Base-by-base conservation (phyloP, 441 rosid genomes). In the Theobroma grandiflorum region DNA sequence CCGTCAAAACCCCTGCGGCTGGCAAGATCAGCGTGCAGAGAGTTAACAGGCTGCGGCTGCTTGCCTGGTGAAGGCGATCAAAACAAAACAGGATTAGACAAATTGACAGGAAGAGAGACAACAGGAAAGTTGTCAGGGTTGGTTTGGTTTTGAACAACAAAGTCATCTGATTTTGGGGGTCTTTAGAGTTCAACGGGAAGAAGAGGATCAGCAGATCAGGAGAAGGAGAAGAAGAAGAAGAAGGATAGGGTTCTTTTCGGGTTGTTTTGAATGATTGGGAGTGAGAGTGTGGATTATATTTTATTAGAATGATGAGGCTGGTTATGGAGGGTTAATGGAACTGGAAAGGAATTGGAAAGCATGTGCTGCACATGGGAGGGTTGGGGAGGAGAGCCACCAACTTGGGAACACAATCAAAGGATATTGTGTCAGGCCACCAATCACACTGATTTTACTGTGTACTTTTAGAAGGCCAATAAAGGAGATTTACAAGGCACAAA, bases 291-390 rank as follows among this genome's bases (percentile, higher is more conserved):
- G 15, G 53, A 11, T 49, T 14, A n/a, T 52, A 15, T 1, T 52
- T 52, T 14, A 52, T 52, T 52, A 15, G 57, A 52, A 20, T 55
- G 11, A 5, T 55, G 18, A 49, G 12, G 31, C 52, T 50, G 77
- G 35, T 52, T 15, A 22, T 8, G 16, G 40, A 33, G 9, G 69
- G 8, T 35, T 67, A 20, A 12, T 15, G 42, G 8, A 7, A 57
- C 57, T 33, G 80, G 57, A 78, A 8, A 10, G 81, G 71, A 79
- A 52, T 52, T 72, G 78, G 64, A 37, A 57, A 35, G 66, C 58
- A 42, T 79, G 74, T 73, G 59, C 26, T 62, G 71, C 82, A 79
- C 78, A 79, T 79, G 78, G 82, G 73, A 33, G 18, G 58, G 82
- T 53, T 64, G 66, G 55, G 47, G 5, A 61, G 31, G 31, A 26